Conservation (phyloP, 2,329 filamentous ascomycete genomes). For the Colletotrichum incanum region DNA sequence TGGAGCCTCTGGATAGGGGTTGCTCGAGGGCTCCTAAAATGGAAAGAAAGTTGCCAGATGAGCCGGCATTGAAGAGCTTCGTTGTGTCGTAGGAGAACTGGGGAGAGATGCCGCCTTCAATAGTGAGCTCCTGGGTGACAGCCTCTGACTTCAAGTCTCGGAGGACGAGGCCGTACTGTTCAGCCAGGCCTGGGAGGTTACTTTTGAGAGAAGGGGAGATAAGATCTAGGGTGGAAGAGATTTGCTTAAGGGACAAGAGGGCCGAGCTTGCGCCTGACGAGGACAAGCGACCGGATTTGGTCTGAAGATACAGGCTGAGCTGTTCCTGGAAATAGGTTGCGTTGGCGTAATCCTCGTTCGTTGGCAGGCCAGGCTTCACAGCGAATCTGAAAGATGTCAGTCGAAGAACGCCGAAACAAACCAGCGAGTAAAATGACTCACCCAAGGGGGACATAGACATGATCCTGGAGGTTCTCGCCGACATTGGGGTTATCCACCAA, state of each 20-base stretch:
- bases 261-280: slow-evolving; percentile 36
- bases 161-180: slow-evolving; percentile 31
- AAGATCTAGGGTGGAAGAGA: slow-evolving; percentile 12
- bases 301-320: slow-evolving; percentile 34
- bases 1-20: slow-evolving; percentile 32
- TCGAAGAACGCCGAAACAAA: rapidly evolving
- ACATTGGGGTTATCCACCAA: slow-evolving; percentile 55
- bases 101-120: slow-evolving; percentile 39
- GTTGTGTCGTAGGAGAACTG: slow-evolving; percentile 37
- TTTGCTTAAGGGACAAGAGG: slow-evolving; percentile 31
- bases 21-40: slow-evolving; percentile 39
- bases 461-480: slow-evolving; percentile 58
- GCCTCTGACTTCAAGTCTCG: slow-evolving; percentile 24
- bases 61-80: slow-evolving; percentile 30
- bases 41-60: slow-evolving; percentile 30
- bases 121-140: slow-evolving; percentile 28
- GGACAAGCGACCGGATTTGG: slow-evolving; percentile 34
- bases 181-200: not conserved
- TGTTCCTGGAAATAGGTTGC: slow-evolving; percentile 37
- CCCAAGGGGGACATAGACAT: slow-evolving; percentile 45
- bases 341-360: slow-evolving; percentile 37
- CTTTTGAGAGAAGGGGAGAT: not conserved
- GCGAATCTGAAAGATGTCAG: slow-evolving; percentile 28
- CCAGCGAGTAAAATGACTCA: not conserved
- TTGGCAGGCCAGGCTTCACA: slow-evolving; percentile 28